Conservation (phyloP, 345 rosid genomes). For the Litchi chinensis region DNA sequence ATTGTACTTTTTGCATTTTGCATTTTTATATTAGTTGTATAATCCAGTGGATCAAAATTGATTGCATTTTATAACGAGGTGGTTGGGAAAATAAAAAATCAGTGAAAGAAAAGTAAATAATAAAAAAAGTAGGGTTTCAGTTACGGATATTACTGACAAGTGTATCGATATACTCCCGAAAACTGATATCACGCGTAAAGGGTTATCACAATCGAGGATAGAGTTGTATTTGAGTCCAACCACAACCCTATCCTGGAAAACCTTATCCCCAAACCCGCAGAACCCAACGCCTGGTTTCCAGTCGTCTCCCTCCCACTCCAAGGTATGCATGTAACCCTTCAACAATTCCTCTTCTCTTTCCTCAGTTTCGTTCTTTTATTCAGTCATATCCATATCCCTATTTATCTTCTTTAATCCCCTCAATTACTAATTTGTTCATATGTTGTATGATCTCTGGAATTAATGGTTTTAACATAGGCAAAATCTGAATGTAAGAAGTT, state of each 20-base stretch:
- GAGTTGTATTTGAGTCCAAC: constrained; percentile 11
- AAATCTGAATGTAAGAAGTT: background rate
- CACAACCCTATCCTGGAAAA: constrained; percentile 37
- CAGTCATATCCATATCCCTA: background rate
- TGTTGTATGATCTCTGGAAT: background rate
- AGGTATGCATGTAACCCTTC: background rate
- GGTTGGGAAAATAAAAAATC: background rate
- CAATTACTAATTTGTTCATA: background rate
- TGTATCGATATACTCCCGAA: background rate
- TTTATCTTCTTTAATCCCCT: background rate
- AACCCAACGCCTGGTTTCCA: background rate
- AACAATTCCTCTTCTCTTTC: background rate
- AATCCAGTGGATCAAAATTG: no score
- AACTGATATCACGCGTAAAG: constrained; percentile 9
- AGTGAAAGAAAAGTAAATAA: background rate
- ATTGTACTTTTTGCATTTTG: no score
- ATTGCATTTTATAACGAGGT: background rate
- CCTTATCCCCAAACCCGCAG: constrained; percentile 47
- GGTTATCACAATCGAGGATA: constrained; percentile 11
- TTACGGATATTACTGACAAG: background rate
- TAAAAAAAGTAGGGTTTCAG: background rate
- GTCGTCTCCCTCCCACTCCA: constrained; percentile 17
- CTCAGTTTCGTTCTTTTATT: background rate
- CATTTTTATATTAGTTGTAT: no score
- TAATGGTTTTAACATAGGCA: background rate